Evolutionary conservation across 2,329 filamentous ascomycete species (phyloP).

Genomic region (Scedosporium minutisporum): DNA sequence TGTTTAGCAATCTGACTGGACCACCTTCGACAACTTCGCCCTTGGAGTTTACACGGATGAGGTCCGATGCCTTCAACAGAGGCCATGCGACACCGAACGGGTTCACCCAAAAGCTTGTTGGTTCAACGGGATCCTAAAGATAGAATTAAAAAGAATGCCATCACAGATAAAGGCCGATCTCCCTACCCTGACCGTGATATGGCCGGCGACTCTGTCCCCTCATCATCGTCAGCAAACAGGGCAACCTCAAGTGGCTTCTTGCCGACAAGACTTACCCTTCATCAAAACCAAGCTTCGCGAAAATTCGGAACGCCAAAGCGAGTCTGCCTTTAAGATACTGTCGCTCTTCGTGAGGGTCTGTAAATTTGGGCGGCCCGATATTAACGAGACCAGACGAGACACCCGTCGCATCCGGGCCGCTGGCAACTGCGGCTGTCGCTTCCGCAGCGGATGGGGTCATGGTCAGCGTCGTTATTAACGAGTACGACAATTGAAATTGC

Average conservation of each 20-base stretch:
- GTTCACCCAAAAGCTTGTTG: constrained; percentile 57
- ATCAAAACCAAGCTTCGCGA: constrained; percentile 46
- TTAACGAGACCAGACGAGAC: neutral
- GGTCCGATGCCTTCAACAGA: constrained; percentile 52
- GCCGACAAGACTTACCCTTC: constrained; percentile 42
- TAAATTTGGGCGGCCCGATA: constrained; percentile 12
- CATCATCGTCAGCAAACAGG: too few relatives aligned
- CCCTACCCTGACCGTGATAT: neutral
- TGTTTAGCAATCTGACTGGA: constrained; percentile 20
- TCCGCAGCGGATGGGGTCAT: too few relatives aligned
- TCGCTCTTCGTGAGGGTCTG: constrained; percentile 28
- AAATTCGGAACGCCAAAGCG: constrained; percentile 47
- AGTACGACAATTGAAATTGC: too few relatives aligned
- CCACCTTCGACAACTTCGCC: constrained; percentile 57
- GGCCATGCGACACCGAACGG: constrained; percentile 55
- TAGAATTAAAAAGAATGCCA: constrained; percentile 44
- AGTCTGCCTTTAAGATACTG: constrained; percentile 45
- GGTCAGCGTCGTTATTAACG: too few relatives aligned
- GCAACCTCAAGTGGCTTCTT: too few relatives aligned
- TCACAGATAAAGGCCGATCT: neutral
- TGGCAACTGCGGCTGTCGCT: neutral
- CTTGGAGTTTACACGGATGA: constrained; percentile 55
- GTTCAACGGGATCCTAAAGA: constrained; percentile 47
- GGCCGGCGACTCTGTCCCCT: neutral
- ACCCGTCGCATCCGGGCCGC: neutral